Conservation (phyloP, 1,284 basidiomycete species). For the Vanrija sp. region DNA sequence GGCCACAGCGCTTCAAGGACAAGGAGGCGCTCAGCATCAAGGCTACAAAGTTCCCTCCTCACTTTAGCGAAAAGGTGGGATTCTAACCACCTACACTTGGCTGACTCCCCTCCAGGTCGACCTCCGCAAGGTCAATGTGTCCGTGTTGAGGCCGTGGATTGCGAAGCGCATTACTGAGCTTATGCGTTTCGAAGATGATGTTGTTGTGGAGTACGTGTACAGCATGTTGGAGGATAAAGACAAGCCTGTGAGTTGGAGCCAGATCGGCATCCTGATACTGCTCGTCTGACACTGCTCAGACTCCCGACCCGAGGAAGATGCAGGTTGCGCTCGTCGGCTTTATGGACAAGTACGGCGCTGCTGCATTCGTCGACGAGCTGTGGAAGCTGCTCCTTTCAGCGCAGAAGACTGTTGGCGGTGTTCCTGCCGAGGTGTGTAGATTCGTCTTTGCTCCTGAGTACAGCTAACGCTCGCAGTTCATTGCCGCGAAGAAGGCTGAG, state of each 20-base stretch:
- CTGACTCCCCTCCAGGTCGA: slow-evolving; percentile 63
- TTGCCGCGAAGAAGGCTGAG: slow-evolving; percentile 94
- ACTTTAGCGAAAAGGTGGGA: slow-evolving; percentile 79
- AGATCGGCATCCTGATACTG: background rate
- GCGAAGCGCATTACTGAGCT: slow-evolving; percentile 84
- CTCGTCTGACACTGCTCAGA: slow-evolving; percentile 51
- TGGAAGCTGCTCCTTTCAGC: slow-evolving; percentile 90
- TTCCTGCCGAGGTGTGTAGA: slow-evolving; percentile 63
- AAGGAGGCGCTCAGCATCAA: slow-evolving; percentile 87
- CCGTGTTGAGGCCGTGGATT: slow-evolving; percentile 81
- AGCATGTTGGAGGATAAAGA: slow-evolving; percentile 81
- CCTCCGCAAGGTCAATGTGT: slow-evolving; percentile 82
- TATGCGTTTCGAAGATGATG: slow-evolving; percentile 92
- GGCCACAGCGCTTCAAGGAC: slow-evolving; percentile 71
- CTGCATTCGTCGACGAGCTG: slow-evolving; percentile 77
- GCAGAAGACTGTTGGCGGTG: slow-evolving; percentile 80
- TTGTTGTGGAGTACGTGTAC: slow-evolving; percentile 93
- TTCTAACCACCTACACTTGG: background rate
- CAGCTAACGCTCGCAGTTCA: slow-evolving; percentile 54
- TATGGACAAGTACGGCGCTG: slow-evolving; percentile 62
- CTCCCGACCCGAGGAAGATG: slow-evolving; percentile 89
- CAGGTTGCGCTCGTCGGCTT: slow-evolving; percentile 93
- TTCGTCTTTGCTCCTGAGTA: background rate
- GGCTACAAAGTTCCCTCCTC: slow-evolving; percentile 80
- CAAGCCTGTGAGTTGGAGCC: slow-evolving; percentile 61